Base-by-base conservation (phyloP, 371 early-diverging fungal genomes). In the Mucor circinelloides region DNA sequence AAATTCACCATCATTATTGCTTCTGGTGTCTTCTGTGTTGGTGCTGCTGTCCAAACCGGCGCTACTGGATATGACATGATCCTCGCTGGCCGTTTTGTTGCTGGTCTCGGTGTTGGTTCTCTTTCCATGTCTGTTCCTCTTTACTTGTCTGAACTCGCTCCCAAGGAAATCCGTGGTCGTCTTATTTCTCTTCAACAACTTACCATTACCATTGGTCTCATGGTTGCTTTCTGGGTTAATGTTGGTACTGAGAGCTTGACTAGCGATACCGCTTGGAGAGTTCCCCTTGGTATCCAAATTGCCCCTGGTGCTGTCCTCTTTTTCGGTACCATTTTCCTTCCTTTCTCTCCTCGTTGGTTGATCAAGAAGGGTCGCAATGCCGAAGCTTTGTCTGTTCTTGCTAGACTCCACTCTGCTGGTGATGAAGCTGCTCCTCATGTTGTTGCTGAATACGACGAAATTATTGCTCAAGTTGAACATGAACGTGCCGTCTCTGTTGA, bases 81-180 rank as follows among this genome's bases (percentile, higher is more conserved):
- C 67, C 69, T 87, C 34, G 77, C 62, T 56, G 94, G 92, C 32
- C 89, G 96, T 42, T 82, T 89, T 48, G 65, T 94, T 40, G 84
- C 85, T 59, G 97, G 97, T 66, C 67, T 95, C 7, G 93, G 90
- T 66, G 83, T 93, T 38, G 97, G 97, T 75, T 78, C 89, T 52
- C 75, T 91, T 27, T 94, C 94, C 42, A 85, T 85, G 78, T 66
- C 75, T 57, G 83, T 80, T 15, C 88, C 88, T 60, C 76, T 85
- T 52, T 85, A 84, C 61, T 74, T 73, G 64, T 88, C 82, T 42
- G 87, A 86, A 75, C 60, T 87, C 19, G 89, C 96, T 15, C 84
- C 84, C 64, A 79, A 79, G 66, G 74, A 78, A 56, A 80, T 80
- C 25, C 84, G 84, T 77, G 84, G 84, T 66, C 79, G 80, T 72